These are phyloP conservation scores for Corchorus olitorius DNA, from an alignment of 345 rosid genomes.

Conservation along the genomic window DNA sequence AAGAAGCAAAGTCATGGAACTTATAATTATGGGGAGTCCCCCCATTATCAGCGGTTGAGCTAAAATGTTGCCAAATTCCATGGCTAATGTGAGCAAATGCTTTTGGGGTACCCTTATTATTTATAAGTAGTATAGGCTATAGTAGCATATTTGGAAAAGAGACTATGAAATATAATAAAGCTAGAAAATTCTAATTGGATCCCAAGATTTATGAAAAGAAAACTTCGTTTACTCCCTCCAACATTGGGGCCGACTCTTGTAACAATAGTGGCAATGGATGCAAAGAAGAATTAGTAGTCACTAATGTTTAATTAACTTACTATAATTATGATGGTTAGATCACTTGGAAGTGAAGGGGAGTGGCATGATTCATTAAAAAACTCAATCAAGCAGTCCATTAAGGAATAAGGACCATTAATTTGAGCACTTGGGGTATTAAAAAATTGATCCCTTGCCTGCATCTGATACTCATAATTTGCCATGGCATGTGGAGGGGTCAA, in stretches of 20 bases:
- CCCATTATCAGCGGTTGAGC: constrained; percentile 3
- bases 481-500: constrained; percentile 1
- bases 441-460: background rate
- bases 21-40: background rate
- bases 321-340: background rate
- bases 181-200: background rate
- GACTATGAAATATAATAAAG: background rate
- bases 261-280: background rate
- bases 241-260: constrained; percentile 1
- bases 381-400: background rate
- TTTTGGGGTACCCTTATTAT: background rate
- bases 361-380: background rate
- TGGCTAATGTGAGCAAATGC: background rate
- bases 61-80: constrained; percentile 7
- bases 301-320: background rate
- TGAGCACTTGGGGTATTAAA: constrained; percentile 11
- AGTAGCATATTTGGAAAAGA: background rate
- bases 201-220: constrained; percentile 9
- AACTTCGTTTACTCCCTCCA: background rate
- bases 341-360: constrained; percentile 15
- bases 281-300: background rate
- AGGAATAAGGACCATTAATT: background rate
- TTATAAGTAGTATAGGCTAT: background rate
- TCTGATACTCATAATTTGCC: constrained; percentile 5
- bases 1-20: constrained; percentile 7